Conservation (phyloP, 768 basidiomycete genomes). For the Solioccasus polychromus region DNA sequence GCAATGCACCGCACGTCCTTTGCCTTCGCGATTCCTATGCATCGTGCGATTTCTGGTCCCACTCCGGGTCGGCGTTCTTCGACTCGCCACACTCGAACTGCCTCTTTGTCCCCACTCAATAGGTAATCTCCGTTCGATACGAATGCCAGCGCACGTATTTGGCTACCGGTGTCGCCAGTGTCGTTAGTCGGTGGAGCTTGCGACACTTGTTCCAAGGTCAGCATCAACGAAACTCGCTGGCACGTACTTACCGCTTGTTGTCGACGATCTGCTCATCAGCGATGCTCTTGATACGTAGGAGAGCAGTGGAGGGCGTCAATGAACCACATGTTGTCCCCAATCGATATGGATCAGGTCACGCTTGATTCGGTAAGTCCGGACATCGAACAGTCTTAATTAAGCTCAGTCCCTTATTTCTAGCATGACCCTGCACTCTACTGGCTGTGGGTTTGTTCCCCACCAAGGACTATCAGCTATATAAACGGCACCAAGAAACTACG, state of each 20-base stretch:
- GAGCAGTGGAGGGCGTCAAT: not conserved
- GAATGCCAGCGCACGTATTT: slow-evolving; percentile 7
- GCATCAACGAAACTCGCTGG: not conserved
- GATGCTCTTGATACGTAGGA: too few relatives aligned
- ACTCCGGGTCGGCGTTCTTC: too few relatives aligned
- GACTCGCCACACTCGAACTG: slow-evolving; percentile 6
- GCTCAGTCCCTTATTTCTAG: slow-evolving; percentile 7
- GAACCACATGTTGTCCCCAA: not conserved
- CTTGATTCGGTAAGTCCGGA: too few relatives aligned
- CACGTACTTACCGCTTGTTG: slow-evolving; percentile 3
- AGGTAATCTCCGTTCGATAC: not conserved
- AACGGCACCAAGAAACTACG: not conserved
- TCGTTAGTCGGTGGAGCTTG: not conserved
- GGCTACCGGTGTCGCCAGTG: not conserved
- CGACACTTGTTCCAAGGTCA: slow-evolving; percentile 5
- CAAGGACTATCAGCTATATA: slow-evolving; percentile 2
- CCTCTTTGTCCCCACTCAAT: slow-evolving; percentile 12
- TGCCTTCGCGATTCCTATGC: not conserved
- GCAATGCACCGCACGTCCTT: slow-evolving; percentile 9
- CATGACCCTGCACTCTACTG: not conserved
- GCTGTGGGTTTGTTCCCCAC: slow-evolving; percentile 2
- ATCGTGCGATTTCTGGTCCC: too few relatives aligned
- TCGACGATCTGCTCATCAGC: not conserved
- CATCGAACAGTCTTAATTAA: too few relatives aligned
- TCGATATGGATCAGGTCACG: slow-evolving; percentile 7